Conservation (phyloP, 371 early-diverging fungal genomes). For the Circinella minor region DNA sequence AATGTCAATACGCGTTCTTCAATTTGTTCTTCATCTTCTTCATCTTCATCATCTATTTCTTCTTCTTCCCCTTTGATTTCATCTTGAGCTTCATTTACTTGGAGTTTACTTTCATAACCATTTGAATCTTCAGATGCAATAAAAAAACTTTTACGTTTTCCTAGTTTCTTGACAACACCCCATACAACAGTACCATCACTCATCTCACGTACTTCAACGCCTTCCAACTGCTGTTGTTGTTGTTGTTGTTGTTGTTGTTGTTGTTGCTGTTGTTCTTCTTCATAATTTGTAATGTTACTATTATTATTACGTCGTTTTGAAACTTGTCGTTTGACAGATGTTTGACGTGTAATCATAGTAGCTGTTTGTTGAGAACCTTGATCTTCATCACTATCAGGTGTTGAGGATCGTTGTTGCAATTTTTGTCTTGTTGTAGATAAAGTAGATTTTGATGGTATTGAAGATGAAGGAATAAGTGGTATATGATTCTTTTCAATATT, state of each 20-base stretch:
- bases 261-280: not conserved
- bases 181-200: slow-evolving; percentile 53
- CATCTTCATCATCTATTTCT: slow-evolving; percentile 20
- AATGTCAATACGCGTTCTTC: slow-evolving; percentile 27
- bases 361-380: slow-evolving; percentile 15
- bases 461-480: not conserved
- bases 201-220: slow-evolving; percentile 54
- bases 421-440: not conserved
- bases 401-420: not conserved
- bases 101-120: not conserved
- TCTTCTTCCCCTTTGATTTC: slow-evolving; percentile 17
- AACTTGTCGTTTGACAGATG: slow-evolving; percentile 22
- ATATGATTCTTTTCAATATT: slow-evolving; percentile 1
- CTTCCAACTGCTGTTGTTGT: slow-evolving; percentile 23
- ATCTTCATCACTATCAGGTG: slow-evolving; percentile 17
- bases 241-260: slow-evolving; percentile 1
- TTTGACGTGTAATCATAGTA: slow-evolving; percentile 19
- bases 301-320: slow-evolving; percentile 12
- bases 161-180: slow-evolving; percentile 42
- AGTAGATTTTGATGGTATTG: not conserved
- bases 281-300: not conserved
- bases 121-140: slow-evolving; percentile 5
- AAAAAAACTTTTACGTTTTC: slow-evolving; percentile 22
- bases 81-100: slow-evolving; percentile 3
- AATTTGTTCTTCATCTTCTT: slow-evolving; percentile 29